Evolutionary conservation across 2,329 filamentous ascomycete species (phyloP), one percentile per base, ranked within the genome.

Genomic region (Cercospora beticola): DNA sequence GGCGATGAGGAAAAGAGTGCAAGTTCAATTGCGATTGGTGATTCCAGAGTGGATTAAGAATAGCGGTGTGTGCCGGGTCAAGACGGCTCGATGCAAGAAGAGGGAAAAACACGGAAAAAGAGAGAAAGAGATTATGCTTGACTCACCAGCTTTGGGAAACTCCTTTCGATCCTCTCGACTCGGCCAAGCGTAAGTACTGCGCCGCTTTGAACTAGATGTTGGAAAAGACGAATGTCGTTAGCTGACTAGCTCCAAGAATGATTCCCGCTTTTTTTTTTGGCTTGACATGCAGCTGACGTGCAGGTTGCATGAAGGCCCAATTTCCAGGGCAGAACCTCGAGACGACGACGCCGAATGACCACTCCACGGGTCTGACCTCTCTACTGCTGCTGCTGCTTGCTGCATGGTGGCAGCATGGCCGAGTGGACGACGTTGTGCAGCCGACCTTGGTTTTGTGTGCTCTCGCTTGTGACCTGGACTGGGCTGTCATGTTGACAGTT

Each of bases 131-230:
- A 36, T 36, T 36, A 40, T 40, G 18, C 16, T 43, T 43, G 49
- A 87, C 92, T 81, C 89, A 97, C 94, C 95, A 99, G 75, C 92
- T 91, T 83, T 98, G 97, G 71, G 95, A 95, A 72, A 98, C 84
- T 65, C 89, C 93, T 84, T 97, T 97, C 81, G 90, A 91, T 62
- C 94, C 94, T 78, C 90, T 92, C 77, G 92, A 86, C 82, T 98
- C 95, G 43, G 95, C 94, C 76, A 94, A 86, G 76, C 94, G 92
- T 80, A 97, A 93, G 82, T 97, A 97, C 81, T 91, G 92, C 74
- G 95, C 94, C 76, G 95, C 85, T 81, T 85, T 87, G 82, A 88
- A 92, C 92, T 94, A 80, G 63, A 61, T 62, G 62, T 56, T 23
- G 68, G 69, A 68, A 65, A 72, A 62, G 67, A 71, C 18, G 23